A percentile compares a stretch with the other conserved stretches of the same genome.
phyloP scores from a whole-genome alignment of 306 rosid genomes.

The Malus asiatica region DNA sequence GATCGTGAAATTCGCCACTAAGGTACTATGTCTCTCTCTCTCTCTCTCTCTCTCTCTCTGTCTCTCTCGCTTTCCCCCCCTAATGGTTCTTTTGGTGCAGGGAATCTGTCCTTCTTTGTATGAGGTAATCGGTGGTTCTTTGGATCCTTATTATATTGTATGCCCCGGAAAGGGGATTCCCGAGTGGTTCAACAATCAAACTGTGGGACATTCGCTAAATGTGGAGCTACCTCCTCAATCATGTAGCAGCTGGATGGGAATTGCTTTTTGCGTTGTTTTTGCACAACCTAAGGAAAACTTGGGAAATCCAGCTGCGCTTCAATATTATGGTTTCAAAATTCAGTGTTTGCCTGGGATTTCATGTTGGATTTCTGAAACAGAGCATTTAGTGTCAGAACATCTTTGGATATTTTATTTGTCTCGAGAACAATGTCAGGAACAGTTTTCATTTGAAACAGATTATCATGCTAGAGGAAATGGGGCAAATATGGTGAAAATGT shows the following conservation, averaged over 20 bases:
- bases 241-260: not conserved
- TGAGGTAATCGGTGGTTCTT: no score
- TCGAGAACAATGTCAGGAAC: not conserved
- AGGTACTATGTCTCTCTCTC: not conserved
- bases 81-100: not conserved
- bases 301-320: no score
- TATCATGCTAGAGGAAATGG: fast-evolving
- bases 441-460: not conserved
- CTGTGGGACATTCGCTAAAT: not conserved
- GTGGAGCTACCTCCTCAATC: not conserved
- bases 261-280: slow-evolving; percentile 1
- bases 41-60: not conserved
- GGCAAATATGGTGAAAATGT: not conserved
- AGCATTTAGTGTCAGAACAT: not conserved
- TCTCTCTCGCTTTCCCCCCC: not conserved
- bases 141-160: not conserved
- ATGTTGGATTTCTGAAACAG: no score
- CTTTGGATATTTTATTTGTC: not conserved
- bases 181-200: slow-evolving; percentile 1
- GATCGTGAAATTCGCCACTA: not conserved
- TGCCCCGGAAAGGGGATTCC: slow-evolving; percentile 1
- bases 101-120: not conserved
- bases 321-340: no score
- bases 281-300: not conserved
- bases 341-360: no score